Evolutionary conservation across 495 filamentous ascomycete genomes (phyloP).

Genomic region (Lasiosphaeria miniovina): DNA sequence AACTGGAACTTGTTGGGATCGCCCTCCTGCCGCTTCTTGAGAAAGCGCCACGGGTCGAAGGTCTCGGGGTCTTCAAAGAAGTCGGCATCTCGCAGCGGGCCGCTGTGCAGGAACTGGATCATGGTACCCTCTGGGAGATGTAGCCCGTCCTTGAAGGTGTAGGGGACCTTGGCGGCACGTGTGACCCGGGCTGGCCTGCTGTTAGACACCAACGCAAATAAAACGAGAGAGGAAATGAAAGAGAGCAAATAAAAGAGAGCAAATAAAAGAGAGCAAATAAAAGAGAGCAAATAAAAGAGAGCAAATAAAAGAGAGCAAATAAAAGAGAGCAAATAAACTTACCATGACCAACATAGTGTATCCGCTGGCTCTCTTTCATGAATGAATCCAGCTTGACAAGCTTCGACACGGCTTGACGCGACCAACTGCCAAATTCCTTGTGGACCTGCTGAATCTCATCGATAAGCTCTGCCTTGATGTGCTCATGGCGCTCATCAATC

Average conservation of each 20-base stretch:
- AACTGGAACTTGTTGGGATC: slow-evolving; percentile 41
- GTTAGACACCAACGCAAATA: slow-evolving; percentile 18
- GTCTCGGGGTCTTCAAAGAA: slow-evolving; percentile 36
- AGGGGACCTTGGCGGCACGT: slow-evolving; percentile 15
- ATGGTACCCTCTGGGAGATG: slow-evolving; percentile 33
- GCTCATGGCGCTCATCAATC: slow-evolving; percentile 11
- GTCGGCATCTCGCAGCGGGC: slow-evolving; percentile 23
- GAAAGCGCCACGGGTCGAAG: slow-evolving; percentile 54
- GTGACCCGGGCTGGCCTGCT: slow-evolving; percentile 2
- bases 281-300: slow-evolving; percentile 26
- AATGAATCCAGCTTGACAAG: slow-evolving; percentile 48
- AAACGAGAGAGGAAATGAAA: too few species aligned
- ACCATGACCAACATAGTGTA: slow-evolving; percentile 3
- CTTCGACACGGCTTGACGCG: slow-evolving; percentile 4
- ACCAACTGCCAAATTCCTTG: slow-evolving; percentile 14
- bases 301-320: slow-evolving; percentile 24
- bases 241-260: slow-evolving; percentile 26
- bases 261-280: slow-evolving; percentile 24
- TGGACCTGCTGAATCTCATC: slow-evolving; percentile 11
- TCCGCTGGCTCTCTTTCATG: slow-evolving; percentile 49
- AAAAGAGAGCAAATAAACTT: slow-evolving; percentile 25
- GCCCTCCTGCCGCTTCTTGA: slow-evolving; percentile 39
- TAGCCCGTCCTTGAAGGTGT: slow-evolving; percentile 38
- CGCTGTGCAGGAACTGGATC: slow-evolving; percentile 28
- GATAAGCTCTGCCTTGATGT: not conserved